phyloP scores from a whole-genome alignment of 106 monocot species.

The Dioscorea alata region DNA sequence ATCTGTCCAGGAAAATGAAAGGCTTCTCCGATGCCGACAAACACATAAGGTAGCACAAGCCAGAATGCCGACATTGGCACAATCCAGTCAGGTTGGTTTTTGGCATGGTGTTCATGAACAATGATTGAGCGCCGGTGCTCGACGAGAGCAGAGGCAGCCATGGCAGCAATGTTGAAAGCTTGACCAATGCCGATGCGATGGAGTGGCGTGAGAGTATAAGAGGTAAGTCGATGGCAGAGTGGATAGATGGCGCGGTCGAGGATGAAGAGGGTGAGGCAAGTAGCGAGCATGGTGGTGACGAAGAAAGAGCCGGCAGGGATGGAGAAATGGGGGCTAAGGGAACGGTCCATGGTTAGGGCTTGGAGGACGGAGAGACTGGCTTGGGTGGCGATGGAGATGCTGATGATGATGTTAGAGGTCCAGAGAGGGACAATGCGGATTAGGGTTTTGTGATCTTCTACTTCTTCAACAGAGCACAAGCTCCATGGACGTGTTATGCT shows the following conservation, averaged over 20 bases:
- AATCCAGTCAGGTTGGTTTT: conserved; percentile 7
- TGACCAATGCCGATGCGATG: conserved; percentile 59
- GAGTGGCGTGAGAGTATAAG: conserved; percentile 23
- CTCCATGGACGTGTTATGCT: conserved; percentile 34
- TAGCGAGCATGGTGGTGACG: conserved; percentile 20
- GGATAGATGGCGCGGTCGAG: conserved; percentile 57
- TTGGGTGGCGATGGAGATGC: conserved; percentile 43
- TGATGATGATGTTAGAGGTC: conserved; percentile 44
- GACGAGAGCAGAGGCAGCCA: too few species aligned
- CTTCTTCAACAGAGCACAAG: conserved; percentile 49
- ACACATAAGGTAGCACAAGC: conserved; percentile 38
- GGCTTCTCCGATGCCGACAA: conserved; percentile 41
- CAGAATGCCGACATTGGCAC: conserved; percentile 48
- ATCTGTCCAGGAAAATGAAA: conserved; percentile 65
- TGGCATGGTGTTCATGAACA: conserved; percentile 6
- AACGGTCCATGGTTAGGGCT: conserved; percentile 64
- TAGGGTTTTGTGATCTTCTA: conserved; percentile 60
- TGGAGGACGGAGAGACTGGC: conserved; percentile 47
- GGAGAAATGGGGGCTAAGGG: conserved; percentile 43
- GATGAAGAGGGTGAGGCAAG: conserved; percentile 25
- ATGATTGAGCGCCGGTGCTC: too few species aligned
- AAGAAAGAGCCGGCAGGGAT: conserved; percentile 51
- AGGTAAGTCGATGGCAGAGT: conserved; percentile 5
- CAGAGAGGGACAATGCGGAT: conserved; percentile 54
- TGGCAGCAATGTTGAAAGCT: conserved; percentile 16